Percentiles rank a stretch among this genome's conserved stretches.
Evolutionary conservation across 495 filamentous ascomycete genomes (phyloP).

Genomic region (Sporormia fimetaria): DNA sequence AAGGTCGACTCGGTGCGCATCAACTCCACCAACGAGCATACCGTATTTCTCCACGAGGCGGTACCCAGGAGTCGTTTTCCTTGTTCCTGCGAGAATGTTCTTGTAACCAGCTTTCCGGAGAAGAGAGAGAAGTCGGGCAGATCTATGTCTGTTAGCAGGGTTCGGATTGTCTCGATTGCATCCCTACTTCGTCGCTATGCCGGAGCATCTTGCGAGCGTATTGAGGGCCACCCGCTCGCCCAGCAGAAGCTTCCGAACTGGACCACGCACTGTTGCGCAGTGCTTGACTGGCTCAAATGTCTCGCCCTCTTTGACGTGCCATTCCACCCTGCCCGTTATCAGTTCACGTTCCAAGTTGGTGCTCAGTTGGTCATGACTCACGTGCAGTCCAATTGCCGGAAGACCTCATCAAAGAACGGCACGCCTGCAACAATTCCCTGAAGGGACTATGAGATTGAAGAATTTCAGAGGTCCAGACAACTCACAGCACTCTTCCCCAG

Average conservation of each 20-base stretch:
- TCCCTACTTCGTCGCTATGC: slow-evolving; percentile 62
- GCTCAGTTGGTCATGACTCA: slow-evolving; percentile 28
- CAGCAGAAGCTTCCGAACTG: slow-evolving; percentile 73
- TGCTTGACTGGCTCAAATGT: slow-evolving; percentile 46
- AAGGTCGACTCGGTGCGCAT: slow-evolving; percentile 84
- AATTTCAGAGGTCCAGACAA: not conserved
- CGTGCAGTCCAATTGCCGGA: slow-evolving; percentile 76
- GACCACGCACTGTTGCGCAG: slow-evolving; percentile 75
- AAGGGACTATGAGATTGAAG: not conserved
- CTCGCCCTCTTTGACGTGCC: slow-evolving; percentile 71
- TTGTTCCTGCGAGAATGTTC: slow-evolving; percentile 81
- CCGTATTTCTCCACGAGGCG: slow-evolving; percentile 95
- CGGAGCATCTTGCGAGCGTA: slow-evolving; percentile 81
- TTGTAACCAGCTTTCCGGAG: slow-evolving; percentile 56
- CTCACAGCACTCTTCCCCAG: slow-evolving; percentile 69
- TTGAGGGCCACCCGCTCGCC: slow-evolving; percentile 92
- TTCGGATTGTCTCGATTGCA: not conserved
- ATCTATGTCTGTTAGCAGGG: slow-evolving; percentile 23
- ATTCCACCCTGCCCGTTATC: slow-evolving; percentile 51
- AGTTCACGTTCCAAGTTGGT: not conserved
- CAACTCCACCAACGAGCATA: slow-evolving; percentile 84
- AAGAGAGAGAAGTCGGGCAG: slow-evolving; percentile 39
- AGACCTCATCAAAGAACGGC: slow-evolving; percentile 93
- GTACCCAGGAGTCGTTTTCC: slow-evolving; percentile 96
- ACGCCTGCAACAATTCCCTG: slow-evolving; percentile 76